Base-by-base conservation (phyloP, 108 stramenopile genomes). In the Skeletonema costatum region DNA sequence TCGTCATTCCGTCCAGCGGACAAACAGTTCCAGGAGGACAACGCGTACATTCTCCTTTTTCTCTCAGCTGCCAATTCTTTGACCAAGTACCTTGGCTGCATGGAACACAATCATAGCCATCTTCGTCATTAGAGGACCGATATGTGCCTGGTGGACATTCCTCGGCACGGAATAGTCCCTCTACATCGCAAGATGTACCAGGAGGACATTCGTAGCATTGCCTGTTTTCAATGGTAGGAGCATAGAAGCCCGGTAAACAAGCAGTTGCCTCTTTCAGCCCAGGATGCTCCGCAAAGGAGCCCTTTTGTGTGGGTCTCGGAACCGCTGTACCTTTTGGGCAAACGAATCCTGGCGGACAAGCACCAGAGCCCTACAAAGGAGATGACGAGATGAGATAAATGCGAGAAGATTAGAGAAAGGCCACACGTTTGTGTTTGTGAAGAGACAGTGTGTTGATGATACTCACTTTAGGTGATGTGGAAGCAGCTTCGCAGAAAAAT, bases 31-130 rank as follows among this genome's bases (percentile, higher is more conserved):
- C 95, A 13, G 93, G 85, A 0, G 95, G 87, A 69, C 93, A 94
- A 35, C 85, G 62, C 12, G 60, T 88, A 72, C 95, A 96, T 72
- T 95, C 92, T 2, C 89, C 89, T 51, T 75, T 77, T 60, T 95
- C 92, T 63, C 95, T 76, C 58, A 96, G 74, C 36, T 91, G 88
- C 90, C 92, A 96, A 75, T 96, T 93, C 69, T 95, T 96, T 58
- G 87, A 88, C 95, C 95, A 96, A 4, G 88, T 90, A 5, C 92
- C 93, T 44, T 92, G 92, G n/a, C 93, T 93, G 61, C 95, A 96
- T 29, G 92, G 92, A 60, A 91, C 84, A 80, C 95, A 96, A 51
- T 41, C 48, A 46, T 60, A 21, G 41, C 80, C 74, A 62, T 67
- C 70, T 19, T 53, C 64, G 2, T 75, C 74, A 19, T 46, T 48